These are phyloP conservation scores for Pichia paraexigua DNA, from an alignment of 805 yeast species.

Conservation along the genomic window DNA sequence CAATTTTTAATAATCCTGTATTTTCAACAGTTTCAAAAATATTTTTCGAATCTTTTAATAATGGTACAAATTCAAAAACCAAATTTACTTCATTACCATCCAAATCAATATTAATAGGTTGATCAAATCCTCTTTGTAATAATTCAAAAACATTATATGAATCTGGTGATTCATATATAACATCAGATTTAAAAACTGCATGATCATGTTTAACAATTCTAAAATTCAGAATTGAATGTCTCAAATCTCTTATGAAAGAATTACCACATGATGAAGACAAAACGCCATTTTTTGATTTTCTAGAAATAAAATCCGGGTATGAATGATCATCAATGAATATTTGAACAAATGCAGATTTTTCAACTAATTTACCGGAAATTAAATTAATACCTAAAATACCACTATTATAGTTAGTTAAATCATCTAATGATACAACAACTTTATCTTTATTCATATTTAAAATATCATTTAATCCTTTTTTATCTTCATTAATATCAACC, in stretches of 20 bases:
- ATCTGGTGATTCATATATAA: slow-evolving; percentile 46
- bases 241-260: slow-evolving; percentile 63
- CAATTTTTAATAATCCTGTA: slow-evolving; percentile 55
- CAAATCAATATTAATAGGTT: slow-evolving; percentile 40
- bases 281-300: slow-evolving; percentile 38
- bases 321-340: slow-evolving; percentile 57
- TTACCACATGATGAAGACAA: slow-evolving; percentile 43
- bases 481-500: slow-evolving; percentile 39
- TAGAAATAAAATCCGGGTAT: slow-evolving; percentile 49
- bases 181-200: slow-evolving; percentile 39
- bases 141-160: slow-evolving; percentile 44
- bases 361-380: slow-evolving; percentile 39
- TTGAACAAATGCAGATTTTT: slow-evolving; percentile 44
- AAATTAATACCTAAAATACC: slow-evolving; percentile 57
- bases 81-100: slow-evolving; percentile 33
- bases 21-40: slow-evolving; percentile 52
- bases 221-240: slow-evolving; percentile 47
- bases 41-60: slow-evolving; percentile 38
- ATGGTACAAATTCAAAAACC: slow-evolving; percentile 55
- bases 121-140: slow-evolving; percentile 39
- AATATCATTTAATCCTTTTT: slow-evolving; percentile 15
- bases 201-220: slow-evolving; percentile 48
- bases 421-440: slow-evolving; percentile 41
- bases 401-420: slow-evolving; percentile 47
- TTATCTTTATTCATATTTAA: slow-evolving; percentile 29